phyloP scores from a whole-genome alignment of 768 basidiomycete species.

The Collybia nuda region DNA sequence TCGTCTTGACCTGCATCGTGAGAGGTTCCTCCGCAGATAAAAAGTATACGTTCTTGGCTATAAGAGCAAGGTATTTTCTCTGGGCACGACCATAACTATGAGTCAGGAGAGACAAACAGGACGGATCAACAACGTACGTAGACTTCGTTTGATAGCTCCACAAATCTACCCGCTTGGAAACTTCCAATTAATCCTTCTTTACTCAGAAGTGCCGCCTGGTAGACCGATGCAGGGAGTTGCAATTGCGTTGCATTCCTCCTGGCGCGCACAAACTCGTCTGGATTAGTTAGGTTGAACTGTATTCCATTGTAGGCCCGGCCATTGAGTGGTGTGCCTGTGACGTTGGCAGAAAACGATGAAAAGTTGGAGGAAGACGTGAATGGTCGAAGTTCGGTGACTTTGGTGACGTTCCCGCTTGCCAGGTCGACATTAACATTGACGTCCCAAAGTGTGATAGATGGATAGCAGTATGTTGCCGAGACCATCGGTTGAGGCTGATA shows the following conservation, averaged over 20 bases:
- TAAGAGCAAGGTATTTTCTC: constrained; percentile 46
- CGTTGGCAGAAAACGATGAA: constrained; percentile 38
- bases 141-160: constrained; percentile 34
- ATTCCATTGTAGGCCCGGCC: constrained; percentile 56
- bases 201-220: constrained; percentile 44
- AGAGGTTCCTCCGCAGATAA: constrained; percentile 33
- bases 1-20: constrained; percentile 38
- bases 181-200: constrained; percentile 35
- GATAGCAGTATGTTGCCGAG: constrained; percentile 48
- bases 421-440: constrained; percentile 47
- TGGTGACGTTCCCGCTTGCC: constrained; percentile 39
- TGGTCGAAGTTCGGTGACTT: constrained; percentile 36
- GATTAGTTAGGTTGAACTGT: constrained; percentile 41
- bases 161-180: constrained; percentile 37
- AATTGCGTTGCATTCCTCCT: constrained; percentile 43
- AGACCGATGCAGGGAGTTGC: constrained; percentile 52
- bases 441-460: constrained; percentile 42
- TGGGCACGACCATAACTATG: constrained; percentile 16
- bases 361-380: constrained; percentile 38
- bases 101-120: not conserved
- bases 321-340: constrained; percentile 43
- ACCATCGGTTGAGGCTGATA: constrained; percentile 35
- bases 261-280: constrained; percentile 38
- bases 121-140: constrained; percentile 40
- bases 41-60: constrained; percentile 55